Evolutionary conservation across 495 filamentous ascomycete species (phyloP).

Genomic region (Elaphomyces granulatus): DNA sequence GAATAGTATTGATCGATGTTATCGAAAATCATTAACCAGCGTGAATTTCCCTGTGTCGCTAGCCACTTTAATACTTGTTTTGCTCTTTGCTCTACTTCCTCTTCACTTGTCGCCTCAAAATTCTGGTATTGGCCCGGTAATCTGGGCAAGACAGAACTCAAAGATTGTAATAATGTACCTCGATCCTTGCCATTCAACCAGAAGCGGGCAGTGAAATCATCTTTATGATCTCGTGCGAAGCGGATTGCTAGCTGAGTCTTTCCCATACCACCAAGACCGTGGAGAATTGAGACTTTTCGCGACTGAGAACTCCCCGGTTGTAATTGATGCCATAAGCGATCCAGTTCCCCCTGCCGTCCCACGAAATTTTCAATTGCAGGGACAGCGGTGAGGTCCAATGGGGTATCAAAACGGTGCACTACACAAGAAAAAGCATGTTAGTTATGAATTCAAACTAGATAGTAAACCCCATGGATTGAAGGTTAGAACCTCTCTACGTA

Average conservation of each 20-base stretch:
- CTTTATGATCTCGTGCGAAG: slow-evolving; percentile 19
- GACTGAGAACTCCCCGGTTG: slow-evolving; percentile 6
- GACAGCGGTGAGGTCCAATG: slow-evolving; percentile 13
- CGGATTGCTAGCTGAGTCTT: slow-evolving; percentile 30
- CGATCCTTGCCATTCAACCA: slow-evolving; percentile 19
- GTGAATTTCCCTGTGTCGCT: slow-evolving; percentile 12
- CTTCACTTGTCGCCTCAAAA: slow-evolving; percentile 6
- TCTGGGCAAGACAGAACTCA: slow-evolving; percentile 11
- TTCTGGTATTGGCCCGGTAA: slow-evolving; percentile 7
- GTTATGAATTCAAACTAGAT: slow-evolving; percentile 6
- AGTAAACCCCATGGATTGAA: slow-evolving; percentile 5
- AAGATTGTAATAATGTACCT: slow-evolving; percentile 11
- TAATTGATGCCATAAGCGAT: slow-evolving; percentile 13
- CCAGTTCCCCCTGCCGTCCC: slow-evolving; percentile 16
- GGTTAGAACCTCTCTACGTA: no score
- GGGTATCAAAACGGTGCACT: slow-evolving; percentile 11
- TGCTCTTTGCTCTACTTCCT: slow-evolving; percentile 10
- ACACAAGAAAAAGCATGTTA: slow-evolving; percentile 3
- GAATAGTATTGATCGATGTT: slow-evolving; percentile 27
- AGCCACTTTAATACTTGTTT: slow-evolving; percentile 16
- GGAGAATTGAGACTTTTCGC: slow-evolving; percentile 18
- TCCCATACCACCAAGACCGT: slow-evolving; percentile 30
- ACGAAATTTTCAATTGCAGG: slow-evolving; percentile 17
- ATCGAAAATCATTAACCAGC: slow-evolving; percentile 29
- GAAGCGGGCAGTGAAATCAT: slow-evolving; percentile 17